Base-by-base conservation (phyloP, 1,139 yeast species). In the Saccharomyces pastorianus region DNA sequence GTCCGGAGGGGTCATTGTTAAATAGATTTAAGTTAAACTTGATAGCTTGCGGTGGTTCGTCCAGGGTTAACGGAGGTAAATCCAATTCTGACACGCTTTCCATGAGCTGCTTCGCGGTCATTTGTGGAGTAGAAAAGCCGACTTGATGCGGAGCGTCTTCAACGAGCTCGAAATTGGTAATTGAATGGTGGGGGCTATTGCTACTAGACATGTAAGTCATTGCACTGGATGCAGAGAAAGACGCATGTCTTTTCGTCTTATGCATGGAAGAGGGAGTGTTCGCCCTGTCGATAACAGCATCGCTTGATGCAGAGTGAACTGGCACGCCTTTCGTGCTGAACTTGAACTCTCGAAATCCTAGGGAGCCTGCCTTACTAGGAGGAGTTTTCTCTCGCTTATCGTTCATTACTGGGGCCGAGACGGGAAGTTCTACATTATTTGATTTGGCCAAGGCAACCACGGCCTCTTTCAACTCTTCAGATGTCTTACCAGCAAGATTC, bases 201-300 rank as follows among this genome's bases (percentile, higher is more conserved):
- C 76, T 76, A 48, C 72, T 68, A 48, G 79, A 80, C 2, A 88
- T 78, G 64, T 89, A 88, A 0, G 93, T 82, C 9, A 79, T 72
- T 0, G 88, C 82, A 9, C 88, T 80, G 1, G 89, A 82, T 0
- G 96, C 96, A 6, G 90, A 82, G 66, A 88, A 89, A 1, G 96
- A 88, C 29, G 86, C 84, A 64, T 86, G 91, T 46, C 96, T 71
- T 51, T 67, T 71, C 38, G 66, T 60, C 59, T 60, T 68, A 32
- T 46, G 57, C 60, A 32, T 52, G 58, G 66, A 53, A 58, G 59
- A 17, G 44, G 51, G 13, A 48, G 44, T 28, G 23, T 42, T 27
- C 38, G 25, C n/a, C 17, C 32, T 17, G 13, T 38, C 25, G 13
- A 20, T 4, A 38, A 38, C 23, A 13, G 23, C 44, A 20, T 20